Base-by-base conservation (phyloP, 768 basidiomycete genomes). In the Suillus subalutaceus region DNA sequence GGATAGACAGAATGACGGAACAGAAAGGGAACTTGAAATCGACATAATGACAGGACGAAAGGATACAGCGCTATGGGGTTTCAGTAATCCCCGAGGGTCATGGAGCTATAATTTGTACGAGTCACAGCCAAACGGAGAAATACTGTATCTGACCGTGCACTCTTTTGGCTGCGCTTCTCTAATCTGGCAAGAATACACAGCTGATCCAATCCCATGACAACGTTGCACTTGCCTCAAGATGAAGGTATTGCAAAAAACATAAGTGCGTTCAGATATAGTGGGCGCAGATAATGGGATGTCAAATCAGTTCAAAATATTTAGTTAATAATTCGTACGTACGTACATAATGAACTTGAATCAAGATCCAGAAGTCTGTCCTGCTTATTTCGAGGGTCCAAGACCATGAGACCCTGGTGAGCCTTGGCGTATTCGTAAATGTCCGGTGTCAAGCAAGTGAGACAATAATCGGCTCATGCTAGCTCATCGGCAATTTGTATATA, bases 161-260 rank as follows among this genome's bases (percentile, higher is more conserved):
- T 59, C 10, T 18, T 26, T 41, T 26, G 10, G 35, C 55, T 41
- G 38, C 10, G 26, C 58, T 41, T 59, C 58, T 59, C 38, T 26
- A 60, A 41, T 59, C 40, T 41, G 40, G 40, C 9, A 26, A 59
- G 8, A 26, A 41, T 43, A 60, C 38, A 23, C 38, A 59, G 23
- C 16, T 59, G n/a, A 38, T 40, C 30, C 41, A 32, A 32, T 20
- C 6, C 64, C 65, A 63, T 74, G 50, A 63, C 71, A 66, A 76
- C 69, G 63, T 16, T 18, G 30, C 16, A n/a, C 55, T 32, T 62
- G 10, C 37, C 52, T 62, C 62, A 66, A 72, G 62, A 65, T 65
- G 69, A 56, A 37, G 55, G 20, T 18, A 59, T 30, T 30, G 40
- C 26, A 59, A 59, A 26, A 38, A 30, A 41, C 10, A 59, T 23